A percentile compares a stretch with the other conserved stretches of the same genome.
These are phyloP conservation scores for Spathaspora girioi DNA, from an alignment of 805 yeast genomes.

Conservation along the genomic window DNA sequence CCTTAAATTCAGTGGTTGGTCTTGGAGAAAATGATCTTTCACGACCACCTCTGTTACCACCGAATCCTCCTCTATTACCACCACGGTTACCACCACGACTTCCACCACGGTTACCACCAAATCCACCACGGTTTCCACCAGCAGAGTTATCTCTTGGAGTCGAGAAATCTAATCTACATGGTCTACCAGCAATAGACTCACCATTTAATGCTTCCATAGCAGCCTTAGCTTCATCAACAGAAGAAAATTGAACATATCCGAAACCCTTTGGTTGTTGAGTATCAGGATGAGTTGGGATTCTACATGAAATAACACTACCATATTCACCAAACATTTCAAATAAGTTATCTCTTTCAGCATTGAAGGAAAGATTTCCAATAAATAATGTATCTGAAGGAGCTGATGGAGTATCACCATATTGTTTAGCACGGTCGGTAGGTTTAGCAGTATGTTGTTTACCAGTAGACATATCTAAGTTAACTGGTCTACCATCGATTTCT, in stretches of 20 bases:
- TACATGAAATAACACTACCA: constrained; percentile 83
- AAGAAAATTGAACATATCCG: constrained; percentile 91
- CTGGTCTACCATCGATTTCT: constrained; percentile 96
- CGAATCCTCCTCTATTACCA: constrained; percentile 35
- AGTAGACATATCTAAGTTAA: constrained; percentile 89
- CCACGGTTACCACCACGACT: constrained; percentile 32
- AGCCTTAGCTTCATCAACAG: constrained; percentile 83
- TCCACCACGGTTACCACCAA: constrained; percentile 39
- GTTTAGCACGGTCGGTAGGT: constrained; percentile 78
- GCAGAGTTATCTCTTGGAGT: constrained; percentile 67
- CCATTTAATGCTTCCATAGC: constrained; percentile 89
- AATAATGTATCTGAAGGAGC: constrained; percentile 94
- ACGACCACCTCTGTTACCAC: constrained; percentile 43
- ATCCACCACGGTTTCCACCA: constrained; percentile 29
- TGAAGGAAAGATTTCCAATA: constrained; percentile 93
- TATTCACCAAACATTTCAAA: constrained; percentile 68
- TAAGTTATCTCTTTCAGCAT: constrained; percentile 76
- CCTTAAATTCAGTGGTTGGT: constrained; percentile 68
- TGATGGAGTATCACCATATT: constrained; percentile 86
- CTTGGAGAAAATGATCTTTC: constrained; percentile 56
- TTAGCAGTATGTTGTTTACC: constrained; percentile 65
- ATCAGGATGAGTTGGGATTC: constrained; percentile 98
- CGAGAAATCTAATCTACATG: constrained; percentile 92
- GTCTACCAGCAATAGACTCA: constrained; percentile 83
- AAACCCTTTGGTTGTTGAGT: constrained; percentile 99